Percentiles rank a stretch among this genome's conserved stretches.
Conservation (phyloP, 768 basidiomycete species). For the Leccinum subgranulosum region DNA sequence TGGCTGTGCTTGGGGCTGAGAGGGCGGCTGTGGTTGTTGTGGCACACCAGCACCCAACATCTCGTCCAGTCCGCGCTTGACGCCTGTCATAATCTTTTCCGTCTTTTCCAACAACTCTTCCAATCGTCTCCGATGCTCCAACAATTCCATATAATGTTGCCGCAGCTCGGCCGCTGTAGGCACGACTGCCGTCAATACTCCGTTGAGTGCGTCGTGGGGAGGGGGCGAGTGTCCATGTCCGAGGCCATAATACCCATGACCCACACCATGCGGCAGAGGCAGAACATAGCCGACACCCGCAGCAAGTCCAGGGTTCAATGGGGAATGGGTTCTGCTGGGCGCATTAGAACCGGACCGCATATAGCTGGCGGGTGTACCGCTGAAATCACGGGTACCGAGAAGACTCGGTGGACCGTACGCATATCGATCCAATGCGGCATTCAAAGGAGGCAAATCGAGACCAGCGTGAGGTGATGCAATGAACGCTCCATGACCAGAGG, state of each 20-base stretch:
- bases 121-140: constrained; percentile 58
- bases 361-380: constrained; percentile 51
- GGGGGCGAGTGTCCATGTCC: constrained; percentile 37
- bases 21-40: constrained; percentile 23
- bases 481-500: constrained; percentile 34
- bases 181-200: constrained; percentile 24
- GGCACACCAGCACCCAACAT: constrained; percentile 42
- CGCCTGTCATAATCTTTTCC: constrained; percentile 65
- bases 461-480: constrained; percentile 40
- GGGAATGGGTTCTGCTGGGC: constrained; percentile 73
- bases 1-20: constrained; percentile 22
- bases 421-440: constrained; percentile 38
- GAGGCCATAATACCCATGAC: constrained; percentile 37
- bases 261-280: constrained; percentile 36
- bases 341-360: constrained; percentile 62
- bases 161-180: constrained; percentile 63
- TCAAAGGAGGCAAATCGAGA: constrained; percentile 64
- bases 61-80: constrained; percentile 76
- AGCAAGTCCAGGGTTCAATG: constrained; percentile 48
- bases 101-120: constrained; percentile 77
- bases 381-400: constrained; percentile 30
- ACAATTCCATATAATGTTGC: constrained; percentile 64
- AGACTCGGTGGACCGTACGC: constrained; percentile 37
- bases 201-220: constrained; percentile 32
- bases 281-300: constrained; percentile 41